Percentiles rank a stretch among this genome's conserved stretches.
Evolutionary conservation across 768 basidiomycete genomes (phyloP).

Genomic region (Exidia glandulosa): DNA sequence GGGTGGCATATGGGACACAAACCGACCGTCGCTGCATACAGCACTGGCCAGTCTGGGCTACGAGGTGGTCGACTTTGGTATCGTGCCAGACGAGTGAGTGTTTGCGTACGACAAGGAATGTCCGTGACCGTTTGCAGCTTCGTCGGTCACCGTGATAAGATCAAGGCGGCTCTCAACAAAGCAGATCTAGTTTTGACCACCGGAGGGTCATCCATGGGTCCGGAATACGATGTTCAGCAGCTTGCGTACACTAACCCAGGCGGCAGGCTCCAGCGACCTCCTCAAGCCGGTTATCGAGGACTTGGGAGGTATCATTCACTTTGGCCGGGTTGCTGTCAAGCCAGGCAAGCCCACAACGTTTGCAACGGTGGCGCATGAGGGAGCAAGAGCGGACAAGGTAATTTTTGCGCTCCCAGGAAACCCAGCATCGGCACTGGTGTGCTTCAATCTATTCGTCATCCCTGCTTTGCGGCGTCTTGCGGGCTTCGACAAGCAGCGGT

Average conservation of each 20-base stretch:
- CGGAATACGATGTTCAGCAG: too few species aligned
- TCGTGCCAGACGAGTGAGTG: slow-evolving; percentile 61
- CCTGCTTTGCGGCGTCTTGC: slow-evolving; percentile 67
- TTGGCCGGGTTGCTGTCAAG: slow-evolving; percentile 75
- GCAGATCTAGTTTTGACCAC: slow-evolving; percentile 78
- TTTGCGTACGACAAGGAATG: background rate
- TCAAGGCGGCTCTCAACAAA: slow-evolving; percentile 42
- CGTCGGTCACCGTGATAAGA: slow-evolving; percentile 42
- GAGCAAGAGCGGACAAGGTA: slow-evolving; percentile 35
- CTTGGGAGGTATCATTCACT: slow-evolving; percentile 67
- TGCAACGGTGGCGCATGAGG: slow-evolving; percentile 50
- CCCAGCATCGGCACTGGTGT: slow-evolving; percentile 79
- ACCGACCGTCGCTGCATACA: slow-evolving; percentile 66
- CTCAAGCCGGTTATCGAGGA: slow-evolving; percentile 83
- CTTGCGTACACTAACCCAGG: background rate
- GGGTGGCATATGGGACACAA: slow-evolving; percentile 78
- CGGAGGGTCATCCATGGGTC: slow-evolving; percentile 88
- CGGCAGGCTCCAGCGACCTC: slow-evolving; percentile 48
- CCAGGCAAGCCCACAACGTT: slow-evolving; percentile 86
- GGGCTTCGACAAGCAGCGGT: slow-evolving; percentile 45
- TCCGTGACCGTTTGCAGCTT: slow-evolving; percentile 28
- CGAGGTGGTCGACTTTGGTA: slow-evolving; percentile 67
- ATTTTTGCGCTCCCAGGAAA: slow-evolving; percentile 84
- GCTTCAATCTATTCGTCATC: slow-evolving; percentile 73
- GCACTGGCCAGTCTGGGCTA: slow-evolving; percentile 65